Conservation (phyloP, 2,329 filamentous ascomycete genomes). For the Paraphoma chrysanthemicola region DNA sequence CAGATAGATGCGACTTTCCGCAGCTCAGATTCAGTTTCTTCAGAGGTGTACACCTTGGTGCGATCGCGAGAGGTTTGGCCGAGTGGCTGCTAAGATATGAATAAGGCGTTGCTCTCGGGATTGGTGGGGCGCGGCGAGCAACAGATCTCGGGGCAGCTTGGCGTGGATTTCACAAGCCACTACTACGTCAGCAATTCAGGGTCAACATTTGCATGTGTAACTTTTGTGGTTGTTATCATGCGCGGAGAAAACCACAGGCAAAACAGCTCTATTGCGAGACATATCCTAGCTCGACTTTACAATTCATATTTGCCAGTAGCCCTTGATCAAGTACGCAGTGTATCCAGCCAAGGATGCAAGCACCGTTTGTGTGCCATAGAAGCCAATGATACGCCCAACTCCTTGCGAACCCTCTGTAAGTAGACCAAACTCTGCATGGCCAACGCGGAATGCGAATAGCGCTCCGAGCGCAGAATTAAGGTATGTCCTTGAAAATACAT, state of each 20-base stretch:
- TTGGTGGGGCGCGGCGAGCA: conserved; percentile 21
- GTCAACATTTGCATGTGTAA: neutral
- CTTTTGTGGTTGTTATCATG: neutral
- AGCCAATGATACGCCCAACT: conserved; percentile 34
- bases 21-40: neutral
- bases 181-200: conserved; percentile 19
- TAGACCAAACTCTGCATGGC: conserved; percentile 51
- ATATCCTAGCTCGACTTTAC: too few relatives aligned
- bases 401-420: conserved; percentile 28
- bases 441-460: conserved; percentile 48
- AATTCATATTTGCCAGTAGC: conserved; percentile 31
- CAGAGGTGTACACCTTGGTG: neutral
- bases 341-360: conserved; percentile 39
- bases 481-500: neutral
- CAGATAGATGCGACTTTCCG: neutral
- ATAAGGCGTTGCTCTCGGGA: conserved; percentile 14
- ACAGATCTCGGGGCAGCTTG: conserved; percentile 17
- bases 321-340: conserved; percentile 39
- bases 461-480: conserved; percentile 49
- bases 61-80: conserved; percentile 4
- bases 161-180: conserved; percentile 11
- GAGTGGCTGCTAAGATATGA: conserved; percentile 5
- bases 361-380: conserved; percentile 40
- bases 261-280: too few relatives aligned
- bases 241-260: neutral